Evolutionary conservation across 2,329 filamentous ascomycete species (phyloP), one percentile per base, ranked within the genome.

Genomic region (Diaporthe sp.): DNA sequence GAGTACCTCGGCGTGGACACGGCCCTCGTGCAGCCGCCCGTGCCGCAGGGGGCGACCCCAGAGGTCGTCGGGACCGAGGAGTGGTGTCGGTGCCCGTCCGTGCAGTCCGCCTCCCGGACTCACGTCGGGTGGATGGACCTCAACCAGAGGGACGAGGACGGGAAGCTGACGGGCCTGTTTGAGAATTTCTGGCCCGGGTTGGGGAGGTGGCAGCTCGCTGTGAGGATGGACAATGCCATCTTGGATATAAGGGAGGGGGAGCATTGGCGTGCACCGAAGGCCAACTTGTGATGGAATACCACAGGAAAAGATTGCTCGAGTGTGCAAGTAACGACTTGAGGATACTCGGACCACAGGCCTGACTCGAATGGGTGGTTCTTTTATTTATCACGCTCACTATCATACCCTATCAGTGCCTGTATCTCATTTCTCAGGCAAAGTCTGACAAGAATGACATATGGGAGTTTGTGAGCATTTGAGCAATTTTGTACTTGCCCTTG

Each of bases 91-190:
- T 78, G 86, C 35, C 50, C 79, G 27, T 84, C 84, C 1, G 71
- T 58, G 0, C 77, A 84, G 59, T 78, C 76, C 4, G 80, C 81
- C 17, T 75, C 71, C 19, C 78, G 77, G 25, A 81, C 84, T 1
- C 82, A 79, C n/a, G 30, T 88, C 8, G 84, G 84, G 0, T 89
- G 87, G 86, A 84, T 85, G 72, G 87, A 89, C 72, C 76, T 89
- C 72, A 78, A 80, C 51, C 86, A 88, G 79, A 75, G 73, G 17
- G 78, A 82, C 35, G 80, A 79, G 15, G 75, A 81, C 4, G 79
- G 78, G 0, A 79, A 76, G 8, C 32, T 70, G 12, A 68, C n/a
- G 19, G 76, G 63, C 0, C 69, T 75, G 25, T 73, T 58, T 37
- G 77, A 79, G 59, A 81, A 81, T 71, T 82, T 79, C 76, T 83